A percentile compares a stretch with the other conserved stretches of the same genome.
phyloP scores from a whole-genome alignment of 345 rosid genomes.

The Salix suchowensis region DNA sequence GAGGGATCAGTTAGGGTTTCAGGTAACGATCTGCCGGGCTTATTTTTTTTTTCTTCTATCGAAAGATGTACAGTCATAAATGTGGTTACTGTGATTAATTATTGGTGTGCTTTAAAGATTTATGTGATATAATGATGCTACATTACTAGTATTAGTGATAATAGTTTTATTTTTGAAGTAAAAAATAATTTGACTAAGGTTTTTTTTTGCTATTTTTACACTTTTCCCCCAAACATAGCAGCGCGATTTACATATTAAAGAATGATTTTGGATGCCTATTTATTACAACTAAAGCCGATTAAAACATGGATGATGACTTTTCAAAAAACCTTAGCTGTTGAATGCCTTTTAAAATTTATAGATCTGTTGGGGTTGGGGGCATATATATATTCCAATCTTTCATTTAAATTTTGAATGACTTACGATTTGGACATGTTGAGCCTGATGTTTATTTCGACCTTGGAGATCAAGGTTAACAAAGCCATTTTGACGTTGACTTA shows the following conservation, averaged over 20 bases:
- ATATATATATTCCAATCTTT: not conserved
- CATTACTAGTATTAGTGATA: too few relatives aligned
- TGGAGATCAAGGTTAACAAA: not conserved
- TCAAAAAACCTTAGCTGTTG: not conserved
- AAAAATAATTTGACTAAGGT: not conserved
- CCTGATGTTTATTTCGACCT: not conserved
- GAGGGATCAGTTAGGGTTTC: slow-evolving; percentile 56
- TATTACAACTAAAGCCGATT: slow-evolving; percentile 1
- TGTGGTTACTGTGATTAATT: not conserved
- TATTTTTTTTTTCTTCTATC: not conserved
- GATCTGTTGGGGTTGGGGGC: not conserved
- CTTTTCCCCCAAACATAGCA: not conserved
- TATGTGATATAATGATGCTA: not conserved
- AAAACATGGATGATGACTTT: too few relatives aligned
- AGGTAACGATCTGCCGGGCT: slow-evolving; percentile 32
- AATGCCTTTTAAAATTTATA: not conserved
- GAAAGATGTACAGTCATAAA: not conserved
- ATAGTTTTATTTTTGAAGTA: too few relatives aligned
- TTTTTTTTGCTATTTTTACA: too few relatives aligned
- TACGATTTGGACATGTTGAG: not conserved
- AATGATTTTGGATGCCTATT: not conserved
- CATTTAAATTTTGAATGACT: not conserved
- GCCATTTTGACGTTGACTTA: not conserved
- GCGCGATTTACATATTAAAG: not conserved
- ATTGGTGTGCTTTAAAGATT: not conserved